Conservation (phyloP, 2,329 filamentous ascomycete genomes). For the Fusarium beomiforme region DNA sequence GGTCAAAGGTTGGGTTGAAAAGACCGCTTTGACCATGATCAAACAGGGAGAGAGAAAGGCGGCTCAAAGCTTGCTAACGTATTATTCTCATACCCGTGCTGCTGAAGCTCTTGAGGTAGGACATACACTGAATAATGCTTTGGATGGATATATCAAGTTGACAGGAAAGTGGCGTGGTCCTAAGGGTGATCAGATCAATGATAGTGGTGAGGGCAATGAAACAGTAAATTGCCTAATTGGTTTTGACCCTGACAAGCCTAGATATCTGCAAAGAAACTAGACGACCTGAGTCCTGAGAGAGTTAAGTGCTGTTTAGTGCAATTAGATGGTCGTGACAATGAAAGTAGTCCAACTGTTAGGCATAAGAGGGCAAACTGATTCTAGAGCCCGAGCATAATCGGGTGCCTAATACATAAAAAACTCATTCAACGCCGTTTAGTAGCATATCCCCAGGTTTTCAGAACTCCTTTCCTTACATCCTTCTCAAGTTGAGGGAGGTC, state of each 20-base stretch:
- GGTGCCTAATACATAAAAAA: too few relatives aligned
- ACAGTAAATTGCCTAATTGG: slow-evolving; percentile 39
- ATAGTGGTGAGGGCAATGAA: slow-evolving; percentile 36
- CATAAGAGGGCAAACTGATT: too few relatives aligned
- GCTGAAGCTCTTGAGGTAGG: slow-evolving; percentile 34
- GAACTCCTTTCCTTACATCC: too few relatives aligned
- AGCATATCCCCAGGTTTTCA: too few relatives aligned
- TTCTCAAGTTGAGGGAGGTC: too few relatives aligned
- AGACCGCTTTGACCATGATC: slow-evolving; percentile 27
- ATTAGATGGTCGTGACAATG: too few relatives aligned
- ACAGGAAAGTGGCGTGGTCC: slow-evolving; percentile 32
- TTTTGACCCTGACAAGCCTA: slow-evolving; percentile 35
- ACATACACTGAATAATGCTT: slow-evolving; percentile 23
- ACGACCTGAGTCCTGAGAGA: too few relatives aligned
- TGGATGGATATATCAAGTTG: slow-evolving; percentile 40
- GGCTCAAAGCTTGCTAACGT: slow-evolving; percentile 27
- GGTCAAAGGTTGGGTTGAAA: slow-evolving; percentile 34
- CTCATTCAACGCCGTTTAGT: too few relatives aligned
- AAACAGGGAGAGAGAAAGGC: slow-evolving; percentile 28
- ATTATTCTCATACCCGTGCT: slow-evolving; percentile 36
- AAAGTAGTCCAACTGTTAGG: too few relatives aligned
- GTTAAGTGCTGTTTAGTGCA: too few relatives aligned
- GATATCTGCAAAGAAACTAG: slow-evolving; percentile 12
- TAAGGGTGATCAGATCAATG: slow-evolving; percentile 36
- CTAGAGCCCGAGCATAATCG: too few relatives aligned